phyloP scores from a whole-genome alignment of 495 filamentous ascomycete genomes.

The Aspergillus kassunensis region DNA sequence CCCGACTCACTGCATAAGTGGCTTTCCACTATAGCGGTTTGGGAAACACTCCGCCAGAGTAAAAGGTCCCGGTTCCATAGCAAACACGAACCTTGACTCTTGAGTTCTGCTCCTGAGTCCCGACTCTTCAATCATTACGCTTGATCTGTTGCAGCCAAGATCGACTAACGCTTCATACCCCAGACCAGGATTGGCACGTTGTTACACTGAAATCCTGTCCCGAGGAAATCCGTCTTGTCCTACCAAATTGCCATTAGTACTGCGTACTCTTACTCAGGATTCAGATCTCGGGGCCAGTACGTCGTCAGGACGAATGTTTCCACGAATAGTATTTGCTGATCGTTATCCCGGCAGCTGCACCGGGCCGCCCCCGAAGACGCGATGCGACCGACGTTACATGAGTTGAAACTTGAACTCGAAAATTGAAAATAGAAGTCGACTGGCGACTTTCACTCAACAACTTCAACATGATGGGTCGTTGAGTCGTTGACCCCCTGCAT shows the following conservation, averaged over 20 bases:
- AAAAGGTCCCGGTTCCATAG: background rate
- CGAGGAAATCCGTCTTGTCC: background rate
- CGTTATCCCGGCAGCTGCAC: background rate
- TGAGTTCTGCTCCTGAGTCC: too few relatives aligned
- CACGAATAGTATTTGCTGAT: background rate
- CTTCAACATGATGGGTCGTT: background rate
- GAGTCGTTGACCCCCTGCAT: background rate
- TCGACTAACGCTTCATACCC: background rate
- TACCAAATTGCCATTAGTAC: too few relatives aligned
- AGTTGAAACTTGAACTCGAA: slow-evolving; percentile 2
- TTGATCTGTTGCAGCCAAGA: slow-evolving; percentile 1
- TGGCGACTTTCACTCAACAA: background rate
- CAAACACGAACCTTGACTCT: background rate
- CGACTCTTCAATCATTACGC: too few relatives aligned
- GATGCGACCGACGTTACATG: background rate
- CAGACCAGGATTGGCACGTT: too few relatives aligned
- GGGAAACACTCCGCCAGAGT: background rate
- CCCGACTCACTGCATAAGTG: background rate
- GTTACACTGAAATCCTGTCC: too few relatives aligned
- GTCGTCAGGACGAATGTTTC: background rate
- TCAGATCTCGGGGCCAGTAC: too few relatives aligned
- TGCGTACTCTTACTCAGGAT: too few relatives aligned
- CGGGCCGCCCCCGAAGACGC: background rate
- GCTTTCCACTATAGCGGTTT: background rate
- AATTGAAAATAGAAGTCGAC: background rate